Percentiles rank a stretch among this genome's conserved stretches.
Evolutionary conservation across 2,329 filamentous ascomycete genomes (phyloP).

Genomic region (Botryosphaeria dothidea): DNA sequence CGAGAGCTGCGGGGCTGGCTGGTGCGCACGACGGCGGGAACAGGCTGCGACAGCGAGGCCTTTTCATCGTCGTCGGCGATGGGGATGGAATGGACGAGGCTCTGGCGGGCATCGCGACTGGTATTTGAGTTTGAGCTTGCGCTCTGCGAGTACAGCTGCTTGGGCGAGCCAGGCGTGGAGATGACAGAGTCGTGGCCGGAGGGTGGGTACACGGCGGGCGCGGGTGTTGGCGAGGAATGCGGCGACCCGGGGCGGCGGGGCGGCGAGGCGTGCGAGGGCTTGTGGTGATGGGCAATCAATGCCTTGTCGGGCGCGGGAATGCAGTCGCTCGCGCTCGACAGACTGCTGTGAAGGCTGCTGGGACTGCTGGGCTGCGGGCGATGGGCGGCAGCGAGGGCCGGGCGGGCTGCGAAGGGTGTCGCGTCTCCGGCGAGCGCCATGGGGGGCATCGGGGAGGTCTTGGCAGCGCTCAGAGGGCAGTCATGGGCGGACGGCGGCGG

Average conservation of each 20-base stretch:
- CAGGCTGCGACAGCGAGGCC: constrained; percentile 20
- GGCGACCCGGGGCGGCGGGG: constrained; percentile 21
- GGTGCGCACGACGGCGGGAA: neutral
- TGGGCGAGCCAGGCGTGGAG: constrained; percentile 36
- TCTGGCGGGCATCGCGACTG: constrained; percentile 23
- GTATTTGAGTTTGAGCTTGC: constrained; percentile 31
- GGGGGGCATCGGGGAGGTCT: constrained; percentile 3
- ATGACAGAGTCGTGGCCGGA: constrained; percentile 38
- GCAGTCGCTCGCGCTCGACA: neutral
- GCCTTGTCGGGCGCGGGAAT: constrained; percentile 19
- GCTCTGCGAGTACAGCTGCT: constrained; percentile 35
- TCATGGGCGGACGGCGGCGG: neutral
- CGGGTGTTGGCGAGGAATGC: constrained; percentile 16
- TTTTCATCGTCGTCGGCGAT: constrained; percentile 24
- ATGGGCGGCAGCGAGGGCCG: constrained; percentile 8
- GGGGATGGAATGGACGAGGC: constrained; percentile 24
- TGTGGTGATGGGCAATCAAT: constrained; percentile 25
- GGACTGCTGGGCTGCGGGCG: neutral
- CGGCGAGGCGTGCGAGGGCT: constrained; percentile 29
- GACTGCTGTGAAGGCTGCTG: constrained; percentile 24
- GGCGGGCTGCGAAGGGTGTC: constrained; percentile 26
- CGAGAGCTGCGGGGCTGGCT: constrained; percentile 20
- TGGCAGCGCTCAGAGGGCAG: constrained; percentile 4
- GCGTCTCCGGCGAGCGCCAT: constrained; percentile 7
- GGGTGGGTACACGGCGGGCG: constrained; percentile 4